Evolutionary conservation across 768 basidiomycete genomes (phyloP).

Genomic region (Lactarius trivialis): DNA sequence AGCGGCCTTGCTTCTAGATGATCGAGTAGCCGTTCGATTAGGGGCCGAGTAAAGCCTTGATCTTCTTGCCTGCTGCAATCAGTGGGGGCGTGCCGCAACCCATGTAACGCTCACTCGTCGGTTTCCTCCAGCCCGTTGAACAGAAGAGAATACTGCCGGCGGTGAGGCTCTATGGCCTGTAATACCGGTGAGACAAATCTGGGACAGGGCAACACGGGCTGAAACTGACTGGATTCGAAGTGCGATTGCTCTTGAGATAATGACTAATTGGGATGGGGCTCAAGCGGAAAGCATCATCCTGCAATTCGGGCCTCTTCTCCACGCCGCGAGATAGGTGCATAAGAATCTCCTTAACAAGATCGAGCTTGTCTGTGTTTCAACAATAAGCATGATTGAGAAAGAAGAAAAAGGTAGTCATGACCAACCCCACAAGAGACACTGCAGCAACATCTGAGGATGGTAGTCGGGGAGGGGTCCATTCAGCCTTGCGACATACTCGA

Average conservation of each 20-base stretch:
- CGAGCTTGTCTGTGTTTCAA: slow-evolving; percentile 59
- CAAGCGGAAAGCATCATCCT: slow-evolving; percentile 32
- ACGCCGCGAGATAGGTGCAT: slow-evolving; percentile 51
- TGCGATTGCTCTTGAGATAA: slow-evolving; percentile 40
- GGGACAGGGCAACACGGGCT: neutral
- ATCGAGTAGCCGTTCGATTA: slow-evolving; percentile 57
- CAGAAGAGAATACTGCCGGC: slow-evolving; percentile 45
- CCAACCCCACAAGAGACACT: slow-evolving; percentile 89
- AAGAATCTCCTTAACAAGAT: slow-evolving; percentile 78
- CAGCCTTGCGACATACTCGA: slow-evolving; percentile 73
- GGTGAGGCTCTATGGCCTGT: slow-evolving; percentile 18
- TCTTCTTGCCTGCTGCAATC: slow-evolving; percentile 37
- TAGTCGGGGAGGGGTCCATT: slow-evolving; percentile 89
- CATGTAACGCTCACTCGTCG: slow-evolving; percentile 39
- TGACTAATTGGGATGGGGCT: slow-evolving; percentile 50
- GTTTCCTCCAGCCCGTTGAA: slow-evolving; percentile 41
- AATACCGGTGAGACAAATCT: neutral
- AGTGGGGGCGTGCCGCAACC: neutral
- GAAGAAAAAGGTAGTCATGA: slow-evolving; percentile 9
- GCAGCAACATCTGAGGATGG: slow-evolving; percentile 88
- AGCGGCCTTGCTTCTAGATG: slow-evolving; percentile 56
- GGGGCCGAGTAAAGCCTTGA: slow-evolving; percentile 50
- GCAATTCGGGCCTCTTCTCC: slow-evolving; percentile 29
- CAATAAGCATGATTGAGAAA: neutral
- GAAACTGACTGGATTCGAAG: slow-evolving; percentile 23